These are phyloP conservation scores for Mrakia frigida DNA, from an alignment of 768 basidiomycete genomes.

Conservation along the genomic window DNA sequence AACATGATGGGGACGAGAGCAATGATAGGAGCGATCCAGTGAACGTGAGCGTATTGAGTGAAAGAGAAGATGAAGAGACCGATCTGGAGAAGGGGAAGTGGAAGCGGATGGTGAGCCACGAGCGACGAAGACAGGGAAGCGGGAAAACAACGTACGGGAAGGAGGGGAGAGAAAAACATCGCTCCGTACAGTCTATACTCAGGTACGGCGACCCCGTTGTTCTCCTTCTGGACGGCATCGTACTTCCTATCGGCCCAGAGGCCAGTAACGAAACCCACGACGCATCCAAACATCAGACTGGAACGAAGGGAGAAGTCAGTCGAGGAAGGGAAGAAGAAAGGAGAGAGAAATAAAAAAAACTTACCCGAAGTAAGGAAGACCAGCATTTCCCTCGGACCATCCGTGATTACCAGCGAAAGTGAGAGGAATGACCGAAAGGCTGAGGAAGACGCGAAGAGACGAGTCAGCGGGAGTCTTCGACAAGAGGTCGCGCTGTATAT, in stretches of 20 bases:
- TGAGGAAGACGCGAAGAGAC: too few relatives aligned
- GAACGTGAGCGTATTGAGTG: constrained; percentile 55
- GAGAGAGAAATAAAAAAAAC: too few relatives aligned
- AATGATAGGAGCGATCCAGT: constrained; percentile 50
- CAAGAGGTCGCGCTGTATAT: too few relatives aligned
- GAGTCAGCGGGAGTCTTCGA: too few relatives aligned
- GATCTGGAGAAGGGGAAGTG: constrained; percentile 34
- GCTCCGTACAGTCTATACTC: constrained; percentile 22
- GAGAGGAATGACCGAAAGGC: constrained; percentile 34
- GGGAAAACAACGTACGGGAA: constrained; percentile 47
- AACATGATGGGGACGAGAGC: constrained; percentile 37
- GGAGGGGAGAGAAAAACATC: constrained; percentile 43
- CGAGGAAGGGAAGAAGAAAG: too few relatives aligned
- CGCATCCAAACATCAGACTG: constrained; percentile 58
- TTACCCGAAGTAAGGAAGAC: constrained; percentile 62
- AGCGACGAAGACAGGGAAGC: too few relatives aligned
- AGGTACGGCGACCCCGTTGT: constrained; percentile 17
- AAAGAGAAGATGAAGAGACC: constrained; percentile 69
- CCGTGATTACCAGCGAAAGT: constrained; percentile 48
- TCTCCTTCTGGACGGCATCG: constrained; percentile 40
- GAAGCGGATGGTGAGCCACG: too few relatives aligned
- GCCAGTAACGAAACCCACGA: constrained; percentile 43
- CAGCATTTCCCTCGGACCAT: constrained; percentile 56
- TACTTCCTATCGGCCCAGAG: constrained; percentile 28
- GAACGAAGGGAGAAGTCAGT: too few relatives aligned